phyloP scores from a whole-genome alignment of 805 yeast genomes.

The Nakazawaea wyomingensis region DNA sequence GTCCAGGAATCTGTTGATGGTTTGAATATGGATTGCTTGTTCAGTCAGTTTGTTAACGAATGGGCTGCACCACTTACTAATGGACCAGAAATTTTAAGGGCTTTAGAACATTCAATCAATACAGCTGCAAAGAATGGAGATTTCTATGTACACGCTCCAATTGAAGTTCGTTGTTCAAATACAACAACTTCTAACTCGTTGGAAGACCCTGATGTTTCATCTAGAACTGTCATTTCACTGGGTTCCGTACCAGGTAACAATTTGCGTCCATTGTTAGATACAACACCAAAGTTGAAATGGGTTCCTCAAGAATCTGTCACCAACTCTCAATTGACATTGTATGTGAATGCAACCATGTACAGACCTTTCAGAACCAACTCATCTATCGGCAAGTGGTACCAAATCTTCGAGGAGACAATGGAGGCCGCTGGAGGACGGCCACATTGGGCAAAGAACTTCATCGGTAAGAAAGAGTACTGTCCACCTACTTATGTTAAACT shows the following conservation, averaged over 20 bases:
- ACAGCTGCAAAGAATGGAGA: constrained; percentile 55
- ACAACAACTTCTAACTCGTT: constrained; percentile 46
- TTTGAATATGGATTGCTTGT: constrained; percentile 91
- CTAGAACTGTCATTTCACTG: constrained; percentile 46
- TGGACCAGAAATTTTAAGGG: constrained; percentile 66
- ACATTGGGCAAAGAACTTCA: constrained; percentile 97
- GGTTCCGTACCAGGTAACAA: constrained; percentile 87
- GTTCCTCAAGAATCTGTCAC: constrained; percentile 49
- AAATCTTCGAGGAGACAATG: constrained; percentile 74
- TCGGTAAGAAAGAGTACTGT: constrained; percentile 43
- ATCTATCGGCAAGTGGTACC: constrained; percentile 75
- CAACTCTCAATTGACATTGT: constrained; percentile 76
- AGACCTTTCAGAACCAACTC: constrained; percentile 83
- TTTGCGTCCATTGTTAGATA: constrained; percentile 75
- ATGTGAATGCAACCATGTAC: constrained; percentile 91
- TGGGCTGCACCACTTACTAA: constrained; percentile 90
- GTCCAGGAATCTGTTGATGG: constrained; percentile 82
- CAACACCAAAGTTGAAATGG: constrained; percentile 64
- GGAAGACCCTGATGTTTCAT: constrained; percentile 40
- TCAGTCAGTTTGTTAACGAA: constrained; percentile 90
- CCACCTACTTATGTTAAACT: constrained; percentile 15
- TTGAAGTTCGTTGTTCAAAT: constrained; percentile 91
- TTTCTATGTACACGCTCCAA: constrained; percentile 89
- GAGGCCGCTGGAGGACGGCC: constrained; percentile 85
- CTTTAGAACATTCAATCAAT: constrained; percentile 57